Evolutionary conservation across 2,329 filamentous ascomycete species (phyloP).

Genomic region (Cercospora sp.): DNA sequence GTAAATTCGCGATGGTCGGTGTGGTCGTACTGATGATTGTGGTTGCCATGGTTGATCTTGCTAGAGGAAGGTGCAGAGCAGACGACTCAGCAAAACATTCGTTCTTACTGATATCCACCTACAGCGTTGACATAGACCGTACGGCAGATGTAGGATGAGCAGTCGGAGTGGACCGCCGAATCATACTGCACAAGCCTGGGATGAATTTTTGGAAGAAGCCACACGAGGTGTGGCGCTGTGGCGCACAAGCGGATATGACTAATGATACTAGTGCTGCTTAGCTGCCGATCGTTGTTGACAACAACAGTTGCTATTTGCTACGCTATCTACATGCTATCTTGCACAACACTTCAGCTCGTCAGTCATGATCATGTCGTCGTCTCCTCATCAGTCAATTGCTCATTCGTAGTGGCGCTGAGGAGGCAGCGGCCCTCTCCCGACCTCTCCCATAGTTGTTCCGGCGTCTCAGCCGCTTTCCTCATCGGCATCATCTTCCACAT

Average conservation of each 20-base stretch:
- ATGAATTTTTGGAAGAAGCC: conserved; percentile 7
- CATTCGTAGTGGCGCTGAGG: neutral
- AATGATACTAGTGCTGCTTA: neutral
- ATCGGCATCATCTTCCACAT: neutral
- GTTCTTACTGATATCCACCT: neutral
- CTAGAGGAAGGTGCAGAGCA: neutral
- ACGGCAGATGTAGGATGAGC: conserved; percentile 10
- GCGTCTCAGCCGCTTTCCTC: neutral
- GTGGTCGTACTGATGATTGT: conserved; percentile 25
- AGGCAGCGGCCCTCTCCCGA: too few relatives aligned
- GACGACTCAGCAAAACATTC: neutral
- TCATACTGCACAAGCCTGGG: neutral
- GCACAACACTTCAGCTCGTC: neutral
- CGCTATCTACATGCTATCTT: neutral
- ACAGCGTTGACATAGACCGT: neutral
- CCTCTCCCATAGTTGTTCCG: neutral
- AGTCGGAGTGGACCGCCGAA: conserved; percentile 9
- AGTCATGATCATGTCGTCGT: neutral
- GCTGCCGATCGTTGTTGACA: neutral
- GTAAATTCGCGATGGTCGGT: conserved; percentile 14
- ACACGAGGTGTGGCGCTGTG: neutral
- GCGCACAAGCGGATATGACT: neutral
- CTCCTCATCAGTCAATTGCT: neutral
- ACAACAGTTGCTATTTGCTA: neutral
- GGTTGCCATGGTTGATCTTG: conserved; percentile 10